Base-by-base conservation (phyloP, 257 asterid genomes). In the Petunia secreta region DNA sequence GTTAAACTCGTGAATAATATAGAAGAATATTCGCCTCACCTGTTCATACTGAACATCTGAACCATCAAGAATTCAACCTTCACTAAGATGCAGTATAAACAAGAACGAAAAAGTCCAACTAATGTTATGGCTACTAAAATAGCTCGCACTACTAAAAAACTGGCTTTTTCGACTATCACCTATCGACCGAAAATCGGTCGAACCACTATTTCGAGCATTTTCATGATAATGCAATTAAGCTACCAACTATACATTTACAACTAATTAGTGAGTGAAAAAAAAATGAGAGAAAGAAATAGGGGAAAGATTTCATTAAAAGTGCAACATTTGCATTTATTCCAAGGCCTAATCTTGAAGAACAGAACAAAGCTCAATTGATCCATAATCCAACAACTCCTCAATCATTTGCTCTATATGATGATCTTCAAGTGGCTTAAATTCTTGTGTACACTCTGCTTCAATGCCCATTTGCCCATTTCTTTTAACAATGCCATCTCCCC, bases 361-460 rank as follows among this genome's bases (percentile, higher is more conserved):
- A 67, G 89, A 80, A 69, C 86, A 85, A 14, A 90, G 85, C 81
- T 92, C 97, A 81, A 90, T 52, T 10, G 92, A 86, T 62, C 90
- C 95, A 79, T 87, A 86, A 81, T 90, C 90, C 3, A 88, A 86
- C 84, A 92, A 89, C 73, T 92, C 97, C 67, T 90, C 83, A 46
- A 92, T 92, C 97, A 92, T 92, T 82, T 92, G 92, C 80, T 90
- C 91, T 44, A 90, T 88, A 16, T 90, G 91, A 80, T 89, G 92
- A 80, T 92, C 97, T 80, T 90, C 93, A 1, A 88, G 83, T 34
- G 89, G 82, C 88, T 84, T 84, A 75, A 87, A 81, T 53, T 86
- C 57, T 73, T 88, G 85, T 1, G 50, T 85, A 54, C 82, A 74
- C 25, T 38, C 81, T 16, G 62, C 50, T 46, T 62, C 80, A 6